These are phyloP conservation scores for Ophiosphaerella korrae DNA, from an alignment of 2,329 filamentous ascomycete species.

Conservation along the genomic window DNA sequence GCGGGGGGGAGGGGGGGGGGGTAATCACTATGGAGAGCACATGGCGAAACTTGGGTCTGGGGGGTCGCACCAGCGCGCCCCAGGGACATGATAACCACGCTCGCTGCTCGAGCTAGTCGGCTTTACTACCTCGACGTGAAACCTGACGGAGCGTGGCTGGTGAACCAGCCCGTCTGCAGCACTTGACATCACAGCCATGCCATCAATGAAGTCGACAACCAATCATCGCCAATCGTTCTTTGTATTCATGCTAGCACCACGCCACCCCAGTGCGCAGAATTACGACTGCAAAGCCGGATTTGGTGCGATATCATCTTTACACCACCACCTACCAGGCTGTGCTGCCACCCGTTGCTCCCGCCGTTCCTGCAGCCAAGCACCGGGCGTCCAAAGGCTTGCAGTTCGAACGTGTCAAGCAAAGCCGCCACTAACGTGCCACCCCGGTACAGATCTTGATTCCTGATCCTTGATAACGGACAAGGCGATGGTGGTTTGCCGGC, in stretches of 20 bases:
- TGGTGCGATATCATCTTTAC: constrained; percentile 10
- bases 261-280: neutral
- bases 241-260: neutral
- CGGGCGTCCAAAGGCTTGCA: constrained; percentile 11
- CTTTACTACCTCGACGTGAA: constrained; percentile 5
- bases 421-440: constrained; percentile 8
- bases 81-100: constrained; percentile 3
- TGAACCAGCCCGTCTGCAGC: constrained; percentile 5
- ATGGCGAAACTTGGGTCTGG: neutral
- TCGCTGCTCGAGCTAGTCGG: neutral
- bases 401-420: constrained; percentile 1
- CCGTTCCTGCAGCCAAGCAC: constrained; percentile 20
- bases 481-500: neutral
- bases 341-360: constrained; percentile 8
- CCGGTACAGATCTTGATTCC: constrained; percentile 8
- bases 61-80: no score
- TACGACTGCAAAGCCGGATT: constrained; percentile 14
- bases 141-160: constrained; percentile 6
- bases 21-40: neutral
- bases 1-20: neutral
- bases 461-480: neutral
- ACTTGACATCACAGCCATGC: constrained; percentile 10
- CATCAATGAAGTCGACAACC: neutral
- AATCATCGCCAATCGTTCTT: neutral
- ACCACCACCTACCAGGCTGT: neutral